phyloP scores from a whole-genome alignment of 2,329 filamentous ascomycete genomes.

The Aspergillus sp. region DNA sequence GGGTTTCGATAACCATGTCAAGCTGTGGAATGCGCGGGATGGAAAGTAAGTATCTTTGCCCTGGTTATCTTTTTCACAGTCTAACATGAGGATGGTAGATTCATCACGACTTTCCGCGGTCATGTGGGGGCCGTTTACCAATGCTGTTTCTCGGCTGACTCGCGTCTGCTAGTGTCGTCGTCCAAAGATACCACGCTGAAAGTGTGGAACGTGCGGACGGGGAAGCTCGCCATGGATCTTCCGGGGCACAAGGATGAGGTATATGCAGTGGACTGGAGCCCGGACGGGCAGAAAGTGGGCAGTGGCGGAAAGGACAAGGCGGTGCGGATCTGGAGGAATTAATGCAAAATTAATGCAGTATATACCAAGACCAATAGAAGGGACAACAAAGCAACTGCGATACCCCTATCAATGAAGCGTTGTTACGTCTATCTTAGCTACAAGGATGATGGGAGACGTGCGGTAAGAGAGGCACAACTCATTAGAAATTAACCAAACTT shows the following conservation, averaged over 20 bases:
- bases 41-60: slow-evolving; percentile 46
- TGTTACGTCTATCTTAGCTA: too few relatives aligned
- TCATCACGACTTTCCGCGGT: slow-evolving; percentile 81
- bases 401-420: slow-evolving; percentile 12
- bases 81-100: slow-evolving; percentile 47
- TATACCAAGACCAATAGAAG: neutral
- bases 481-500: neutral
- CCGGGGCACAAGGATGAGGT: slow-evolving; percentile 92
- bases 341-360: slow-evolving; percentile 43
- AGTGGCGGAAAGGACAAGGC: slow-evolving; percentile 91
- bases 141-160: slow-evolving; percentile 88
- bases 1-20: slow-evolving; percentile 92
- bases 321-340: slow-evolving; percentile 64
- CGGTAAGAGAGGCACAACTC: too few relatives aligned
- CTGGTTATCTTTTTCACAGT: neutral
- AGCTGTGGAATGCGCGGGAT: slow-evolving; percentile 79
- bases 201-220: slow-evolving; percentile 86
- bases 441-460: too few relatives aligned
- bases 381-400: slow-evolving; percentile 11
- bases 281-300: slow-evolving; percentile 81
- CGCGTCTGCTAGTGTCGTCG: slow-evolving; percentile 78
- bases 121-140: slow-evolving; percentile 93
- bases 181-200: slow-evolving; percentile 93
- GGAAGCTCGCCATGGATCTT: slow-evolving; percentile 77
- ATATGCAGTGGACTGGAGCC: slow-evolving; percentile 92